Percentiles rank a stretch among this genome's conserved stretches.
These are phyloP conservation scores for Dendrothele bispora DNA, from an alignment of 768 basidiomycete species.

Conservation along the genomic window DNA sequence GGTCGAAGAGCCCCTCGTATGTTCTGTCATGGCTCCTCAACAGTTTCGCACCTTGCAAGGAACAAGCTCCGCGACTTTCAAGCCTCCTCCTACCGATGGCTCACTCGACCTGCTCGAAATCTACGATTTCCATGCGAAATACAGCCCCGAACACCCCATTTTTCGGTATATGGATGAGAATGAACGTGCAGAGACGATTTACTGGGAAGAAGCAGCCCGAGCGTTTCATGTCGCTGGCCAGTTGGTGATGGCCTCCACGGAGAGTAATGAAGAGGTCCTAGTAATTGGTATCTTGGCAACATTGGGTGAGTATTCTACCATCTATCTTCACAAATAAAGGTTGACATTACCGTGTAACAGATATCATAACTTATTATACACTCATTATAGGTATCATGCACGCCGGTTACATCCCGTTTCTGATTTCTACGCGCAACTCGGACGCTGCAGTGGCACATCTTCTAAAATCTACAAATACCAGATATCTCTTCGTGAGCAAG, in stretches of 20 bases:
- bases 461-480: conserved; percentile 13
- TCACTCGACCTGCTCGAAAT: no score
- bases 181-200: not conserved
- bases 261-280: not conserved
- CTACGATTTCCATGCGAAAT: no score
- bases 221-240: not conserved
- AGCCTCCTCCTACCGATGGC: no score
- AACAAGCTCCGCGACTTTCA: no score
- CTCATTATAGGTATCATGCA: conserved; percentile 10
- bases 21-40: no score
- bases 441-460: conserved; percentile 27
- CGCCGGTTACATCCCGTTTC: conserved; percentile 21
- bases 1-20: no score
- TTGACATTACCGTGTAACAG: conserved; percentile 22
- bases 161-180: not conserved
- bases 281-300: not conserved
- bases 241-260: not conserved
- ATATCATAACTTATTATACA: conserved; percentile 16
- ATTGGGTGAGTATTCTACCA: not conserved
- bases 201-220: not conserved
- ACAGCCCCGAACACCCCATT: not conserved
- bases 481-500: conserved; percentile 4
- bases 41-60: no score
- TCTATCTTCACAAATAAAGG: conserved; percentile 16
- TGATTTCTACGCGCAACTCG: conserved; percentile 34